Percentiles rank a stretch among this genome's conserved stretches.
Conservation (phyloP, 2,329 filamentous ascomycete genomes). For the Neofusicoccum ribis region DNA sequence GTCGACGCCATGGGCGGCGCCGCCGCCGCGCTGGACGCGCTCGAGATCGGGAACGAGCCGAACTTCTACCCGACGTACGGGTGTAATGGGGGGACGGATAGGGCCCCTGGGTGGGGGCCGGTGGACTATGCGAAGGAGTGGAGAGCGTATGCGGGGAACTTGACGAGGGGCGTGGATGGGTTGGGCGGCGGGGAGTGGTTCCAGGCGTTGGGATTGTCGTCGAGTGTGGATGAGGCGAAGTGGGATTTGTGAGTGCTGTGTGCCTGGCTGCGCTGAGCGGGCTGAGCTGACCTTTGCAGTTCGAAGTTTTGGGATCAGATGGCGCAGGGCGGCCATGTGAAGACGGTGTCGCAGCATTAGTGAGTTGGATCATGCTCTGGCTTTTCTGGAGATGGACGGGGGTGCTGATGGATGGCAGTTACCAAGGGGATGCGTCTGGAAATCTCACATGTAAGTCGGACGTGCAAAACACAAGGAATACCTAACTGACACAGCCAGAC, state of each 20-base stretch:
- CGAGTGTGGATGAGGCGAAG: not conserved
- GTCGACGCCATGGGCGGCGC: not conserved
- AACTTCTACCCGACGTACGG: not conserved
- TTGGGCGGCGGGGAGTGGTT: not conserved
- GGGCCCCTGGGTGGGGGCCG: not conserved
- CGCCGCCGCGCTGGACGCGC: not conserved
- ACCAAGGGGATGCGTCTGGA: not conserved
- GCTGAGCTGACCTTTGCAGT: not conserved
- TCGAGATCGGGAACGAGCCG: not conserved
- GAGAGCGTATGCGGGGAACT: not conserved
- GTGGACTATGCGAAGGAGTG: not conserved
- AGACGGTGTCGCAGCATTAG: constrained; percentile 2
- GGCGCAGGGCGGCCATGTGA: not conserved
- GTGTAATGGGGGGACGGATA: not conserved
- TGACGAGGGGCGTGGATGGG: not conserved
- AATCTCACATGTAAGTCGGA: not conserved
- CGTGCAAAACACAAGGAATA: too few species aligned
- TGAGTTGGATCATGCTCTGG: not conserved
- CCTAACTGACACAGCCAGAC: not conserved
- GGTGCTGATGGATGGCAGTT: not conserved
- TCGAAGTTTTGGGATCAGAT: not conserved
- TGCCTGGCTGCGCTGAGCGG: too few species aligned
- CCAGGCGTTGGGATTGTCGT: not conserved
- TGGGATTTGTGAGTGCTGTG: not conserved
- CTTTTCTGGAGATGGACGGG: not conserved